Evolutionary conservation across 805 yeast species (phyloP).

Genomic region (Brettanomyces bruxellensis): DNA sequence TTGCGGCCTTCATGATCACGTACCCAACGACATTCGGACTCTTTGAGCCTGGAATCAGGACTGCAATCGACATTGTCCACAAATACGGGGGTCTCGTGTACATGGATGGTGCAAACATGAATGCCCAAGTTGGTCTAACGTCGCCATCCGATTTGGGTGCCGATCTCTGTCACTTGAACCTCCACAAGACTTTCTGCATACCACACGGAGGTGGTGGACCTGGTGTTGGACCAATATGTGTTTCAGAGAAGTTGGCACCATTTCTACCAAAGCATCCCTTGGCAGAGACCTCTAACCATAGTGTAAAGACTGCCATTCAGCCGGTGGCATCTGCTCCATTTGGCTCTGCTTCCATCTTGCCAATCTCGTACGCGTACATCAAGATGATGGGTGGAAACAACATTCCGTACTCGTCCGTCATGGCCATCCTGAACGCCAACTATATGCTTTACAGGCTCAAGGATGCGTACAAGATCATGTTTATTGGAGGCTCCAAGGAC

Average conservation of each 20-base stretch:
- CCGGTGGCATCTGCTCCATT: slow-evolving; percentile 91
- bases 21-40: slow-evolving; percentile 97
- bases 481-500: slow-evolving; percentile 35
- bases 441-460: slow-evolving; percentile 81
- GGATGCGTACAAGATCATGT: slow-evolving; percentile 66
- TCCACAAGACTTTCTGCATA: slow-evolving; percentile 95
- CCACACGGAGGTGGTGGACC: slow-evolving; percentile 99
- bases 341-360: slow-evolving; percentile 89
- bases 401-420: slow-evolving; percentile 75
- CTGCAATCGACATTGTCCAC: slow-evolving; percentile 83
- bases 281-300: slow-evolving; percentile 37
- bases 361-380: slow-evolving; percentile 91
- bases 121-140: slow-evolving; percentile 96
- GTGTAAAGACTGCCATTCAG: slow-evolving; percentile 42
- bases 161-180: slow-evolving; percentile 93
- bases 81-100: slow-evolving; percentile 89
- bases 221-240: slow-evolving; percentile 98
- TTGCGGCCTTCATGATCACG: slow-evolving; percentile 94
- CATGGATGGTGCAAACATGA: slow-evolving; percentile 98
- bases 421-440: slow-evolving; percentile 93
- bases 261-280: slow-evolving; percentile 77
- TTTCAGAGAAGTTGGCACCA: slow-evolving; percentile 66
- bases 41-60: slow-evolving; percentile 83
- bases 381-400: slow-evolving; percentile 86
- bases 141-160: slow-evolving; percentile 98